Percentiles rank a stretch among this genome's conserved stretches.
Evolutionary conservation across 2,329 filamentous ascomycete species (phyloP).

Genomic region (Fusarium newnesense): DNA sequence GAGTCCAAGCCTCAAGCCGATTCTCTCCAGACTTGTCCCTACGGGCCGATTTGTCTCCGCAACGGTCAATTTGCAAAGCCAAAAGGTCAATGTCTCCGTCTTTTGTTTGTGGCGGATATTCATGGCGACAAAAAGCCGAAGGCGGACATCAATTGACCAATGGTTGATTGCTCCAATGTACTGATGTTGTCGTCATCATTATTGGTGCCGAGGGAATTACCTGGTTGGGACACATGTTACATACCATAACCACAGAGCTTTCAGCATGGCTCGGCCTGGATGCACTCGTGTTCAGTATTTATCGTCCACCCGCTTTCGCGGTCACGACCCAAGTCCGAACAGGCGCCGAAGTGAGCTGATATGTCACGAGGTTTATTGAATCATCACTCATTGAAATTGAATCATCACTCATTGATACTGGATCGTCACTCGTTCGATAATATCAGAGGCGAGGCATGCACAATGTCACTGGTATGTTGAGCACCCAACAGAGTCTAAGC

Average conservation of each 20-base stretch:
- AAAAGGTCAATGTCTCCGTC: neutral
- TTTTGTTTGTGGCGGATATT: neutral
- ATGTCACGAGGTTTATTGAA: neutral
- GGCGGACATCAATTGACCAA: neutral
- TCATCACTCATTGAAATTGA: too few species aligned
- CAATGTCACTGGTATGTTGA: neutral
- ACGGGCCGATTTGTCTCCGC: neutral
- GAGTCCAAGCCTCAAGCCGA: neutral
- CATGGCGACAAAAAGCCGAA: neutral
- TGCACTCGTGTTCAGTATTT: accelerated
- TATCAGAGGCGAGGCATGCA: neutral
- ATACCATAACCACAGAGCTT: neutral
- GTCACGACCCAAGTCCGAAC: neutral
- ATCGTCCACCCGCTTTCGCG: neutral
- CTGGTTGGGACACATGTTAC: neutral
- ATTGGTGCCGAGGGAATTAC: neutral
- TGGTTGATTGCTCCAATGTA: neutral
- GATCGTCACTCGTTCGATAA: neutral
- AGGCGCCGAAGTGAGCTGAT: neutral
- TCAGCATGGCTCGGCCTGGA: neutral
- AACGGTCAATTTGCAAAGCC: neutral
- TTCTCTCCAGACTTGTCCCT: neutral
- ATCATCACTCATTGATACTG: too few species aligned
- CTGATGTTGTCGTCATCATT: neutral
- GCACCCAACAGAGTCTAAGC: neutral